phyloP scores from a whole-genome alignment of 2,329 filamentous ascomycete species.

The Geosmithia putterillii region DNA sequence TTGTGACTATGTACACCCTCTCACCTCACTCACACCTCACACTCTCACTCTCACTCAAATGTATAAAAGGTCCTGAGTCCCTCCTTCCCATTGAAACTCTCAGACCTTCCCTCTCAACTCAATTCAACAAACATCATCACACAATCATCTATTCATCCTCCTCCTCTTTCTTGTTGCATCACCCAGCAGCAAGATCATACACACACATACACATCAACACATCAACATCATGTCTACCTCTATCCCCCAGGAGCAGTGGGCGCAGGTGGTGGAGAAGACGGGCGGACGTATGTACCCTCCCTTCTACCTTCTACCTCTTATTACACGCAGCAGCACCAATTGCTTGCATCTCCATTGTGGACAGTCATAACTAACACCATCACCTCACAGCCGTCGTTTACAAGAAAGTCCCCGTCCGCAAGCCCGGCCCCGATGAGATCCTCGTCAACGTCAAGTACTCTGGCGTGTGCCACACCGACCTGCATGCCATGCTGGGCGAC shows the following conservation, averaged over 20 bases:
- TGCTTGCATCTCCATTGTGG: neutral
- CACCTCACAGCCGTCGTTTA: conserved; percentile 44
- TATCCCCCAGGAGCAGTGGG: conserved; percentile 79
- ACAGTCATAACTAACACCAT: neutral
- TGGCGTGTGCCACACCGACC: conserved; percentile 83
- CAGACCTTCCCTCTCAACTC: neutral
- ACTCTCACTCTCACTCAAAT: too few relatives aligned
- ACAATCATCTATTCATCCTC: neutral
- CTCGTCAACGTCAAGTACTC: conserved; percentile 86
- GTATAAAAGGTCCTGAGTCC: neutral
- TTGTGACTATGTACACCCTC: too few relatives aligned
- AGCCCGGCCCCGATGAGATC: conserved; percentile 79
- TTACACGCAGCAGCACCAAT: too few relatives aligned
- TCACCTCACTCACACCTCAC: too few relatives aligned
- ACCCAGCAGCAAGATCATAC: neutral
- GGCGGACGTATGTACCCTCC: conserved; percentile 47
- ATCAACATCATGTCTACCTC: conserved; percentile 20
- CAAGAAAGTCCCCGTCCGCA: conserved; percentile 71
- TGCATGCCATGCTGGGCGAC: conserved; percentile 71
- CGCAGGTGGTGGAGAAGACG: conserved; percentile 75
- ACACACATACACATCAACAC: neutral
- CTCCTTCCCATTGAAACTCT: neutral
- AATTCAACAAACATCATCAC: neutral
- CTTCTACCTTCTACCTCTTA: neutral
- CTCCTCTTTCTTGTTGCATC: neutral